phyloP scores from a whole-genome alignment of 345 rosid species.

The Murraya paniculata region DNA sequence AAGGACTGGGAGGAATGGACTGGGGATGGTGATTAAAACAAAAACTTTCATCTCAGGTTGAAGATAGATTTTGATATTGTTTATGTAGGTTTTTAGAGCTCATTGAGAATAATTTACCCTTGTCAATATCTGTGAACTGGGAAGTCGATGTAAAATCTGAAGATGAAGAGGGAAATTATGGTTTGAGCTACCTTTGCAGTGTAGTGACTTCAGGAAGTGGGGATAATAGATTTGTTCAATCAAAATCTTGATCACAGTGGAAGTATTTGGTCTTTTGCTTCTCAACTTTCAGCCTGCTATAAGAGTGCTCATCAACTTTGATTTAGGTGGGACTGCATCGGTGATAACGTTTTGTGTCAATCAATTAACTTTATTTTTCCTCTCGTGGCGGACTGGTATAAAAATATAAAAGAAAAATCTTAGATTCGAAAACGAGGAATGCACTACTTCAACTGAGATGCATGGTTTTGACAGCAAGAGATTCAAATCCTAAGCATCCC shows the following conservation, averaged over 20 bases:
- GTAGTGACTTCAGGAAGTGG: neutral
- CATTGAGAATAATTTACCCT: neutral
- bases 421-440: neutral
- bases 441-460: neutral
- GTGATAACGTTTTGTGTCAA: neutral
- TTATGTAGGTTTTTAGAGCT: neutral
- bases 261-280: neutral
- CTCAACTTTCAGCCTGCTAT: neutral
- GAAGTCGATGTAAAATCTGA: neutral
- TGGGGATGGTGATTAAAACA: slow-evolving; percentile 31
- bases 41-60: neutral
- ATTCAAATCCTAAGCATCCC: neutral
- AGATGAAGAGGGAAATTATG: neutral
- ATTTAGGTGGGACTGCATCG: neutral
- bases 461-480: neutral
- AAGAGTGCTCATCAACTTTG: neutral
- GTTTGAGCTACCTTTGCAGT: neutral
- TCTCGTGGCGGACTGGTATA: neutral
- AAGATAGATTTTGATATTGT: neutral
- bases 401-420: neutral
- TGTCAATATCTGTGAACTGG: neutral
- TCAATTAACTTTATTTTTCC: neutral
- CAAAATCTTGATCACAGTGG: neutral
- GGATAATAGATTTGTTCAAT: neutral
- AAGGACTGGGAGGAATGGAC: slow-evolving; percentile 95